Evolutionary conservation across 148 eudicot species (phyloP).

Genomic region (Mesembryanthemum crystallinum): DNA sequence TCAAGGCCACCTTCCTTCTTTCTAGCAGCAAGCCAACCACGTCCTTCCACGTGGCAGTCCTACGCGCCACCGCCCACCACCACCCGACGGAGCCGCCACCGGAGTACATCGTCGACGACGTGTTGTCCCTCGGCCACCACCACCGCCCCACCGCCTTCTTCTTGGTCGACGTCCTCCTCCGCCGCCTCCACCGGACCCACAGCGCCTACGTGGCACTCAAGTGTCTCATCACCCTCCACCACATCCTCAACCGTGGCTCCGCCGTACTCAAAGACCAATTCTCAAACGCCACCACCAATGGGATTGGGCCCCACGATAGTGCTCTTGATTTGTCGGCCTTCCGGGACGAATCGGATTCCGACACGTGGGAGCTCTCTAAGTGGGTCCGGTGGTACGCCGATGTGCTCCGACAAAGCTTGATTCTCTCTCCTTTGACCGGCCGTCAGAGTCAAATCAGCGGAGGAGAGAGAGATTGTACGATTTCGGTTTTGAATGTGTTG

Average conservation of each 20-base stretch:
- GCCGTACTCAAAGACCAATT: constrained; percentile 31
- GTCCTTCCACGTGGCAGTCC: constrained; percentile 39
- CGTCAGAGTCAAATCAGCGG: background rate
- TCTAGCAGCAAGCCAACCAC: constrained; percentile 36
- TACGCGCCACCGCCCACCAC: constrained; percentile 58
- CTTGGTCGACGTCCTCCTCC: constrained; percentile 37
- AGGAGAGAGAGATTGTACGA: background rate
- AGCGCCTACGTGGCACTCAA: constrained; percentile 60
- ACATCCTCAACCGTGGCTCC: constrained; percentile 38
- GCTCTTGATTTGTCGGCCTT: constrained; percentile 44
- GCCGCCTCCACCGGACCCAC: constrained; percentile 43
- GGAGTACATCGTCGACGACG: constrained; percentile 32
- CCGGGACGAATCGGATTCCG: constrained; percentile 30
- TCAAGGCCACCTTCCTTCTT: constrained; percentile 47
- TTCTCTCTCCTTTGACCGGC: constrained; percentile 4
- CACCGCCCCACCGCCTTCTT: constrained; percentile 28
- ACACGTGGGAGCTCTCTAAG: constrained; percentile 44
- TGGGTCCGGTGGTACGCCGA: constrained; percentile 72
- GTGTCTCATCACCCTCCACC: constrained; percentile 56
- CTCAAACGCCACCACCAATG: too few relatives aligned
- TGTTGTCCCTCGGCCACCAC: constrained; percentile 31
- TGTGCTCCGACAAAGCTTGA: constrained; percentile 32
- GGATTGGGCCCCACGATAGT: constrained; percentile 20
- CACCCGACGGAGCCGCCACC: constrained; percentile 42
- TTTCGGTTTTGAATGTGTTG: constrained; percentile 19